A percentile compares a stretch with the other conserved stretches of the same genome.
These are phyloP conservation scores for Daldinia sp. DNA, from an alignment of 2,329 filamentous ascomycete genomes.

Conservation along the genomic window DNA sequence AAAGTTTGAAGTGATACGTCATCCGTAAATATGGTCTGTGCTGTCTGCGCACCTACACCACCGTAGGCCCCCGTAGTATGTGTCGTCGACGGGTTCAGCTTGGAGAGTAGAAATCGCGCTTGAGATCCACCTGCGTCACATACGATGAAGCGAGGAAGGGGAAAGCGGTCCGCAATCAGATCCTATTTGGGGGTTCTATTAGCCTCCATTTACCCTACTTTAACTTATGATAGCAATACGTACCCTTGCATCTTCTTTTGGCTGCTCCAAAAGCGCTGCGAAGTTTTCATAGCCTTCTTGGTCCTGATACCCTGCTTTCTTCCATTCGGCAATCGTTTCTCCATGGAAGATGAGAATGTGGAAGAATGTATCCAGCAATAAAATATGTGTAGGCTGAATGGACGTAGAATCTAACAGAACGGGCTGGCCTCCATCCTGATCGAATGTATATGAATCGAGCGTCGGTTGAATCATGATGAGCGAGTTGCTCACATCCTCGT, in stretches of 20 bases:
- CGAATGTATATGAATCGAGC: slow-evolving; percentile 95
- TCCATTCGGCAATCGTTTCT: slow-evolving; percentile 97
- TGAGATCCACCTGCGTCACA: slow-evolving; percentile 98
- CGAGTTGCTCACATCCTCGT: slow-evolving; percentile 96
- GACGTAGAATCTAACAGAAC: slow-evolving; percentile 97
- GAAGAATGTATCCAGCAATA: slow-evolving; percentile 98
- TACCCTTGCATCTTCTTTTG: slow-evolving; percentile 95
- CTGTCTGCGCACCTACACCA: slow-evolving; percentile 82
- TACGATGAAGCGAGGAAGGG: slow-evolving; percentile 97
- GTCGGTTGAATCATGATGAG: slow-evolving; percentile 99
- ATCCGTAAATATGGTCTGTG: slow-evolving; percentile 98
- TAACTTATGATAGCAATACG: no score
- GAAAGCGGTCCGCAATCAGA: slow-evolving; percentile 95
- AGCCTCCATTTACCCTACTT: no score
- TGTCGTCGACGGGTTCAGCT: slow-evolving; percentile 96
- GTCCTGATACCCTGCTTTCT: slow-evolving; percentile 96
- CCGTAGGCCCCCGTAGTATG: slow-evolving; percentile 94
- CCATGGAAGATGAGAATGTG: slow-evolving; percentile 99
- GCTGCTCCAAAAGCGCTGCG: slow-evolving; percentile 83
- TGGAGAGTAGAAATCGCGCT: slow-evolving; percentile 94
- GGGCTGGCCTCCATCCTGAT: slow-evolving; percentile 89
- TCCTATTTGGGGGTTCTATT: slow-evolving; percentile 69
- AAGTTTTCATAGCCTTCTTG: slow-evolving; percentile 99
- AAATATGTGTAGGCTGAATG: slow-evolving; percentile 91
- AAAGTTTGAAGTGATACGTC: slow-evolving; percentile 98